These are phyloP conservation scores for Kernera saxatilis DNA, from an alignment of 345 rosid genomes.

Conservation along the genomic window DNA sequence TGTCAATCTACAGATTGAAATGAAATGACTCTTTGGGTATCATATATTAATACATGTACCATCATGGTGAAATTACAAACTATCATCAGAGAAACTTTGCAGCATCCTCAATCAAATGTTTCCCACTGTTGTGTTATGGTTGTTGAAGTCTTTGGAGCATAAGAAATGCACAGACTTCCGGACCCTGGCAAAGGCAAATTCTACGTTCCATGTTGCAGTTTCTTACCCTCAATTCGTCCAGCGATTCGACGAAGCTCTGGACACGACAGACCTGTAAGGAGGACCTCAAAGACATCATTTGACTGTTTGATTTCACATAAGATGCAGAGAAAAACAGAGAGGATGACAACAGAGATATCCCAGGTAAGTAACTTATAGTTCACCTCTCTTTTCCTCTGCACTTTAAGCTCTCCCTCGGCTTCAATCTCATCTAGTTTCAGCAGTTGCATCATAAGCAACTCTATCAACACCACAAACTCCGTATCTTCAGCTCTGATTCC, in stretches of 20 bases:
- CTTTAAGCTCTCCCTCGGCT: constrained; percentile 51
- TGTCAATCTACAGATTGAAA: not conserved
- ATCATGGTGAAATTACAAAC: not conserved
- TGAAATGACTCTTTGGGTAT: constrained; percentile 6
- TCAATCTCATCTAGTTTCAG: constrained; percentile 44
- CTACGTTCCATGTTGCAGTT: constrained; percentile 31
- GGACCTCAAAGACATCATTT: not conserved
- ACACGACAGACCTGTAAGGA: constrained; percentile 35
- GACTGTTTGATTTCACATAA: constrained; percentile 11
- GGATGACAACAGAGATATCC: not conserved
- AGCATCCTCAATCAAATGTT: constrained; percentile 38
- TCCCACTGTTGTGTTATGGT: constrained; percentile 45
- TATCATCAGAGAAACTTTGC: not conserved
- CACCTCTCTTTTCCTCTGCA: constrained; percentile 46
- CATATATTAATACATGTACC: not conserved
- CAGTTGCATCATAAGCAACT: constrained; percentile 42
- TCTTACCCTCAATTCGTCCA: constrained; percentile 39
- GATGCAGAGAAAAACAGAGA: not conserved
- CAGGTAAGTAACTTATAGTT: not conserved
- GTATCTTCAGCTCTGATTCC: constrained; percentile 38
- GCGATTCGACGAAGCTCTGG: constrained; percentile 37
- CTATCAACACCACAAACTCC: constrained; percentile 41
- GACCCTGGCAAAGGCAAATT: constrained; percentile 32
- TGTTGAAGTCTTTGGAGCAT: constrained; percentile 29
- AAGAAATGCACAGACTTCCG: constrained; percentile 32